A percentile compares a stretch with the other conserved stretches of the same genome.
Evolutionary conservation across 169 alveolate species (phyloP).

Genomic region (Plasmodium fragile): DNA sequence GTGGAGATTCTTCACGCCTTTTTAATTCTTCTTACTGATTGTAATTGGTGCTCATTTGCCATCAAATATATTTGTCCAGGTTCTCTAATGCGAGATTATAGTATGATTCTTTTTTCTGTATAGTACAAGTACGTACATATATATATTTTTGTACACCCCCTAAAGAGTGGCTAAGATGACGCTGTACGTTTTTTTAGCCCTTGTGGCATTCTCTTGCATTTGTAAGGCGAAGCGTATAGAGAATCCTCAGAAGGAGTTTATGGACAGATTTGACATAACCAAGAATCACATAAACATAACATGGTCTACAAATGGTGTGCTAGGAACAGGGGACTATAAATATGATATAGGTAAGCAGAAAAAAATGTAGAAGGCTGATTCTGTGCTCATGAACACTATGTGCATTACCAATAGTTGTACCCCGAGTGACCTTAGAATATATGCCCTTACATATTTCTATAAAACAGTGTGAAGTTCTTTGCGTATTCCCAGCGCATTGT

Average conservation of each 20-base stretch:
- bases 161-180: background rate
- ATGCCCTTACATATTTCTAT: background rate
- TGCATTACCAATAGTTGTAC: background rate
- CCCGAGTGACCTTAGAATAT: background rate
- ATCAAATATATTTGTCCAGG: background rate
- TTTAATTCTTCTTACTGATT: conserved; percentile 3
- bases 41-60: background rate
- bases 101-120: background rate
- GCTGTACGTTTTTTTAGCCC: background rate
- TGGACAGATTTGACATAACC: conserved; percentile 66
- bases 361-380: background rate
- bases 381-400: background rate
- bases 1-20: background rate
- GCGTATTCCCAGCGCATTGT: background rate
- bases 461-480: background rate
- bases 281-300: conserved; percentile 43
- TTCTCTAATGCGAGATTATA: background rate
- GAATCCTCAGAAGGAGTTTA: conserved; percentile 65
- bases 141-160: background rate
- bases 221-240: background rate
- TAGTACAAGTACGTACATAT: background rate
- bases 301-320: conserved; percentile 27
- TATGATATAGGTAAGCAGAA: conserved; percentile 38
- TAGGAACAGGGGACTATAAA: conserved; percentile 43
- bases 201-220: conserved; percentile 14